A percentile compares a stretch with the other conserved stretches of the same genome.
Evolutionary conservation across 352 stramenopile species (phyloP).

Genomic region (Phytophthora pinifolia): DNA sequence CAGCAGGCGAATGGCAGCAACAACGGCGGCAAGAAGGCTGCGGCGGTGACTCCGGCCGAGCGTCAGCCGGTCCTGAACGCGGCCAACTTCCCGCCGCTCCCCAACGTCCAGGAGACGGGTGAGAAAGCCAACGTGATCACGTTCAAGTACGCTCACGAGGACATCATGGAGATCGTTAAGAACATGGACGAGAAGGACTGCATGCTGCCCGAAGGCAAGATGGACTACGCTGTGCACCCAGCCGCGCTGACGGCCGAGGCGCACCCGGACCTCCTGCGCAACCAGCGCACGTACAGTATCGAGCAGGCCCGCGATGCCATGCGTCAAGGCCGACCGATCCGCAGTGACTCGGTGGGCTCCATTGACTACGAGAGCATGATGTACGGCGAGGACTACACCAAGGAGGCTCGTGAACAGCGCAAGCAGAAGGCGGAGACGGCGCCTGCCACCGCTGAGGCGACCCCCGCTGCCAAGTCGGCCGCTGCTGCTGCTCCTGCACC

Average conservation of each 20-base stretch:
- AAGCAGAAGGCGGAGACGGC: constrained; percentile 36
- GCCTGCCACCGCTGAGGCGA: constrained; percentile 8
- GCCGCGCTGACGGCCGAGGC: constrained; percentile 72
- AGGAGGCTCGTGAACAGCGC: constrained; percentile 76
- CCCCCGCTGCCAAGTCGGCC: constrained; percentile 7
- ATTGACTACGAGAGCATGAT: constrained; percentile 91
- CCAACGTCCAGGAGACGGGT: constrained; percentile 40
- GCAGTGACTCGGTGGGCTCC: constrained; percentile 84
- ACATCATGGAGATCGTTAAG: constrained; percentile 92
- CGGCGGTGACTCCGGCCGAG: constrained; percentile 30
- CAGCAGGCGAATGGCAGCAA: constrained; percentile 31
- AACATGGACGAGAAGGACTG: constrained; percentile 90
- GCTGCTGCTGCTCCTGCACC: constrained; percentile 13
- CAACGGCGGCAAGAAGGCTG: constrained; percentile 42
- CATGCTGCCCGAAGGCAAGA: constrained; percentile 65
- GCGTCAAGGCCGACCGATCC: constrained; percentile 86
- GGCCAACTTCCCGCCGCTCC: constrained; percentile 82
- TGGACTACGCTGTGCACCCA: constrained; percentile 83
- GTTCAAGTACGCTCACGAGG: constrained; percentile 83
- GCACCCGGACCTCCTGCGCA: constrained; percentile 86
- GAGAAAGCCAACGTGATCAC: constrained; percentile 50
- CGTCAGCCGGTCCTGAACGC: constrained; percentile 80
- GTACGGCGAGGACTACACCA: constrained; percentile 90
- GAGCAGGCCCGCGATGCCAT: constrained; percentile 90
- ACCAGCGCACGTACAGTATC: constrained; percentile 93